Evolutionary conservation across 2,329 filamentous ascomycete species (phyloP), one percentile per base, ranked within the genome.

Genomic region (Waltergamsia citrina): DNA sequence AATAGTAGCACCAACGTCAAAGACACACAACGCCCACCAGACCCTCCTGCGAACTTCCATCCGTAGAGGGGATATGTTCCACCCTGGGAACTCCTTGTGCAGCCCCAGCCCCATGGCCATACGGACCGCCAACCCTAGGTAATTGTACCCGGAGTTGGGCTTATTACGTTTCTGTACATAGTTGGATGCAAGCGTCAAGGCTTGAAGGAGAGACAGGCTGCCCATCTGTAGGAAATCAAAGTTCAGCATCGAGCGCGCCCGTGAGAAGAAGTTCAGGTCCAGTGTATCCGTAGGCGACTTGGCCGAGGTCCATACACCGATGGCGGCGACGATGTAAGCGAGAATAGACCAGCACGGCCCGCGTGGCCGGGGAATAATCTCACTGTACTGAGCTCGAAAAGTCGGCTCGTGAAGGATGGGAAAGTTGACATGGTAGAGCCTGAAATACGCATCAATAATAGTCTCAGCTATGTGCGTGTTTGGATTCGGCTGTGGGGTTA

Each of bases 81-180:
- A 48, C 3, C 47, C 50, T 4, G 50, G 47, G 6, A 59, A 51
- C 32, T 70, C 65, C n/a, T 61, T 60, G 41, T 71, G 66, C 3
- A 72, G 50, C 0, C 68, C 67, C 6, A 71, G 43, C 0, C 65
- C 63, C 27, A 71, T 53, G 1, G 66, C 67, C 57, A 71, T 65
- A 17, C 67, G 52, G 14, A 62, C 56, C 0, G 67, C 67, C 14
- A 70, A 54, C 0, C 67, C 67, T n/a, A 67, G 54, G 33, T 66
- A 66, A 40, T 68, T 70, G 45, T 69, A 70, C 1, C 64, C 64
- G 0, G 66, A 68, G 41, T 71, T 71, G 4, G 66, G 65, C 11
- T 65, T 54, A 36, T 71, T 61, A 18, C 60, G 52, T 41, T 70
- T 70, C 37, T 71, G 68, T 4, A 68, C 52, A 42, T 70, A 70